These are phyloP conservation scores for Jaenimonas drosophilae DNA, from an alignment of 208 protist species.

Conservation along the genomic window DNA sequence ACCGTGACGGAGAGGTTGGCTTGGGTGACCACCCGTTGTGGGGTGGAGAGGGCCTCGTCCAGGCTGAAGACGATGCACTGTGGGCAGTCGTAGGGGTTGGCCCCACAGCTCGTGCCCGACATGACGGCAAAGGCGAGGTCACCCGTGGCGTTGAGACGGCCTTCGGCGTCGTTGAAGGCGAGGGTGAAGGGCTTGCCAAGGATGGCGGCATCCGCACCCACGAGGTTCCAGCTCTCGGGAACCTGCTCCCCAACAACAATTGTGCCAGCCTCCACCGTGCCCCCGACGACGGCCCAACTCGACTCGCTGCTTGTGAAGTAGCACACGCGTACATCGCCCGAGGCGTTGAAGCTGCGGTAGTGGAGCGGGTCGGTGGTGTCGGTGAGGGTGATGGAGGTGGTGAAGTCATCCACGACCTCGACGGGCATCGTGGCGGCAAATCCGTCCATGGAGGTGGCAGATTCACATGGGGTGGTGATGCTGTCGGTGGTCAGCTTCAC, in stretches of 20 bases:
- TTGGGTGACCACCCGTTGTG: constrained; percentile 26
- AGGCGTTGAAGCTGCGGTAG: constrained; percentile 73
- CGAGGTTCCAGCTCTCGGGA: constrained; percentile 9
- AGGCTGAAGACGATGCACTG: constrained; percentile 49
- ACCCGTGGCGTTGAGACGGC: constrained; percentile 21
- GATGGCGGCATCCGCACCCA: constrained; percentile 17
- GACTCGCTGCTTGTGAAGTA: constrained; percentile 65
- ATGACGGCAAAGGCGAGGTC: constrained; percentile 67
- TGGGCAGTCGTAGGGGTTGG: constrained; percentile 21
- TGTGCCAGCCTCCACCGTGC: constrained; percentile 28
- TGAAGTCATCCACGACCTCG: constrained; percentile 20
- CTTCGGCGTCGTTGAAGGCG: constrained; percentile 30
- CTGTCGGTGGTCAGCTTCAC: constrained; percentile 33
- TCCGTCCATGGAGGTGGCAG: constrained; percentile 16
- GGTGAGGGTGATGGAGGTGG: constrained; percentile 33
- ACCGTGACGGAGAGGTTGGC: constrained; percentile 25
- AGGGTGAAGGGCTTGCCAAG: constrained; percentile 45
- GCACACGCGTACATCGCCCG: constrained; percentile 58
- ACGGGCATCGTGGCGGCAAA: constrained; percentile 28
- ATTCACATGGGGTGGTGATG: constrained; percentile 34
- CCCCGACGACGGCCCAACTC: constrained; percentile 65
- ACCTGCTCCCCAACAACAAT: constrained; percentile 25
- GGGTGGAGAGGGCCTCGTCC: constrained; percentile 17
- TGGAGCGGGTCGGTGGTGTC: constrained; percentile 55
- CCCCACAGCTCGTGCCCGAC: constrained; percentile 38